Evolutionary conservation across 345 rosid genomes (phyloP).

Genomic region (Gossypium arboreum): DNA sequence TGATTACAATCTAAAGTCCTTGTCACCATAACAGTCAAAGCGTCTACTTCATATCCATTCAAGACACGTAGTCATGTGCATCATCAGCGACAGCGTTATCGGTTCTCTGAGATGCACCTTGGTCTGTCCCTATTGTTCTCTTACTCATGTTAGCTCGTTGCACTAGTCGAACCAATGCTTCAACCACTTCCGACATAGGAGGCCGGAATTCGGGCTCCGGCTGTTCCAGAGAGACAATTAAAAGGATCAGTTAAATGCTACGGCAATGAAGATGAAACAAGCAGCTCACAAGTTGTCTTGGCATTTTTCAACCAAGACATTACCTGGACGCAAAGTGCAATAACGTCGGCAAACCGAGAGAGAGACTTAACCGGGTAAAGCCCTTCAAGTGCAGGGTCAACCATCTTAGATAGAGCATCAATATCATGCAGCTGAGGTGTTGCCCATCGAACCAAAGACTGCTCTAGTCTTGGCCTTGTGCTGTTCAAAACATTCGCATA

Average conservation of each 20-base stretch:
- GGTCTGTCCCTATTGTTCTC: constrained; percentile 77
- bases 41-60: constrained; percentile 1
- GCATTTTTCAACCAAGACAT: background rate
- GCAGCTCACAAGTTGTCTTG: background rate
- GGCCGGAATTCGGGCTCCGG: constrained; percentile 98
- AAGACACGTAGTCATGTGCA: constrained; percentile 48
- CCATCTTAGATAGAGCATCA: constrained; percentile 94
- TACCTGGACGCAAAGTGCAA: constrained; percentile 99
- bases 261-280: background rate
- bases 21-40: constrained; percentile 4
- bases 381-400: constrained; percentile 91
- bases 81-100: constrained; percentile 27
- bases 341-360: constrained; percentile 96
- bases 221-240: constrained; percentile 32
- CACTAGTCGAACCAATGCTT: constrained; percentile 86
- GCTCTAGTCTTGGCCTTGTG: constrained; percentile 82
- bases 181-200: constrained; percentile 98
- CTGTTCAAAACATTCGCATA: constrained; percentile 37
- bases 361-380: constrained; percentile 96
- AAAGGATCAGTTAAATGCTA: background rate
- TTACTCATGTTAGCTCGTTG: constrained; percentile 98
- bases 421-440: constrained; percentile 99
- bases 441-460: constrained; percentile 97
- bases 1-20: background rate
- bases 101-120: constrained; percentile 36